Evolutionary conservation across 768 basidiomycete genomes (phyloP).

Genomic region (Xanthoconium stramineum): DNA sequence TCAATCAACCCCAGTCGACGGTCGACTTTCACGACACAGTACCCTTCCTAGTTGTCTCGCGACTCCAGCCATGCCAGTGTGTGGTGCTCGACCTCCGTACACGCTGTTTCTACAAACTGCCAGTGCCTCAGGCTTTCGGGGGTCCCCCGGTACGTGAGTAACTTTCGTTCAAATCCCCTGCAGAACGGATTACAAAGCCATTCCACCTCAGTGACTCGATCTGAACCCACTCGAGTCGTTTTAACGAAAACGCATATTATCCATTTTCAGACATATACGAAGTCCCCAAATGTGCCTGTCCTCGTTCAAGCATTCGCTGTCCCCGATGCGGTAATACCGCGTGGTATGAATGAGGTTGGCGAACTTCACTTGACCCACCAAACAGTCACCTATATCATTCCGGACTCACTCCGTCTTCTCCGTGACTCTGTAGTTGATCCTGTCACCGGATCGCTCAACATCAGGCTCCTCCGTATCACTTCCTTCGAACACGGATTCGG

Average conservation of each 20-base stretch:
- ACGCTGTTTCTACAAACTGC: not conserved
- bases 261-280: not conserved
- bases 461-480: not conserved
- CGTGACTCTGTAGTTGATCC: not conserved
- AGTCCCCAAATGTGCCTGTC: not conserved
- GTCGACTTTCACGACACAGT: not conserved
- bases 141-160: not conserved
- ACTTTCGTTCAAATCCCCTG: not conserved
- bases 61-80: not conserved
- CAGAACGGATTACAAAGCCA: not conserved
- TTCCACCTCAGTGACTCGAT: too few species aligned
- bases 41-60: not conserved
- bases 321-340: not conserved
- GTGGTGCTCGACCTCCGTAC: not conserved
- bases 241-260: not conserved
- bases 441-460: not conserved
- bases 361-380: not conserved
- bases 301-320: not conserved
- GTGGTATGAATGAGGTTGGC: not conserved
- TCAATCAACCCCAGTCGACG: too few species aligned
- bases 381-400: not conserved
- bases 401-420: not conserved
- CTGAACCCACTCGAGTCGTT: not conserved
- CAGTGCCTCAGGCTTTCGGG: not conserved
- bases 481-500: not conserved